Evolutionary conservation across 257 asterid species (phyloP).

Genomic region (Solanum chilense): DNA sequence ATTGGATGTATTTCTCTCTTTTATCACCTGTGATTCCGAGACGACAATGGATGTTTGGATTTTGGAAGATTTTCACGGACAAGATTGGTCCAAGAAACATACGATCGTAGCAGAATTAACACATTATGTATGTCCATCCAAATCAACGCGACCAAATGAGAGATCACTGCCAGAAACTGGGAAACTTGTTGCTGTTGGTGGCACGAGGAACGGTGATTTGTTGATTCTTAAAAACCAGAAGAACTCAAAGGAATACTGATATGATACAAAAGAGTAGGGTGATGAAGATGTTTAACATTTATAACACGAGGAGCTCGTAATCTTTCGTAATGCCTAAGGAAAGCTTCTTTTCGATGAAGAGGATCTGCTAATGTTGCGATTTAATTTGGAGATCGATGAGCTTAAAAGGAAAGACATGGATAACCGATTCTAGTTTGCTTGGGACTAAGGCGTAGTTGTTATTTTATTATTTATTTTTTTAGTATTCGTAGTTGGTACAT

Average conservation of each 20-base stretch:
- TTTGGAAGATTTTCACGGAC: background rate
- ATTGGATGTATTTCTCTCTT: background rate
- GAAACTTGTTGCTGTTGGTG: background rate
- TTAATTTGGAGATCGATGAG: background rate
- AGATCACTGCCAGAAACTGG: background rate
- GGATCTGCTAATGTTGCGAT: background rate
- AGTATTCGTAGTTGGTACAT: background rate
- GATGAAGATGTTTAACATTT: background rate
- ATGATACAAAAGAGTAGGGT: background rate
- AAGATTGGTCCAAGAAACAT: conserved; percentile 9
- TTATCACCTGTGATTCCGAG: background rate
- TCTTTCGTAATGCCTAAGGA: background rate
- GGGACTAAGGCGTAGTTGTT: background rate
- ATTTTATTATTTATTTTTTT: background rate
- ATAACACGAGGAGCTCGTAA: background rate
- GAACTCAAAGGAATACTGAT: background rate
- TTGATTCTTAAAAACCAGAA: background rate
- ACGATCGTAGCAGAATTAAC: background rate
- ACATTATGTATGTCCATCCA: background rate
- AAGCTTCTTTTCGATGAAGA: background rate
- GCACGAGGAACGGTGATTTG: background rate
- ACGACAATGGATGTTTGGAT: background rate
- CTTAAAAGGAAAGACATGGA: background rate
- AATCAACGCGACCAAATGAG: background rate
- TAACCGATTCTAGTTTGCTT: background rate